Base-by-base conservation (phyloP, 2,329 filamentous ascomycete genomes). In the Cercospora sesami region DNA sequence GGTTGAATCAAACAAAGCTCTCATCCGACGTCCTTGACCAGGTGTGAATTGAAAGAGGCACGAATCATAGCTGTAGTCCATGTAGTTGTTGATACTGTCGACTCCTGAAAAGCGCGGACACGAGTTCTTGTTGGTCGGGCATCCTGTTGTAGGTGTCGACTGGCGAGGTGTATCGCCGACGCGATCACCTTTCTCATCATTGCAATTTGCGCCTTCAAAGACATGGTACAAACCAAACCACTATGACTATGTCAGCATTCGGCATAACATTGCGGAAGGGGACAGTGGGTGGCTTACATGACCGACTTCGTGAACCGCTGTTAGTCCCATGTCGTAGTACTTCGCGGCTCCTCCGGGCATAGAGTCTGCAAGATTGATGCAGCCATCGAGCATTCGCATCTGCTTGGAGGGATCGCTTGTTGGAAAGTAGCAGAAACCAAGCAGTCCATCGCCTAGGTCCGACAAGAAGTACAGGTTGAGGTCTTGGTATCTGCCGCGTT, bases 381-480 rank as follows among this genome's bases (percentile, higher is more conserved):
- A 86, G 14, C 85, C 84, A 72, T 86, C 84, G 59, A 80, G 79
- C 39, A 78, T 71, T 23, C 75, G 60, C 64, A 72, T 36, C 72
- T 78, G 69, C 74, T 82, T 70, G 72, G 86, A 86, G 16, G 76
- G 62, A 63, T 72, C 31, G 71, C 77, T 69, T 73, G 82, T 65
- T 8, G 71, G 71, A 28, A 64, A 64, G 30, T 64, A 64, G 33
- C 51, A 58, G 51, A 64, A 59, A 12, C 62, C 62, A 12, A 69
- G 65, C 9, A 69, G 23, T 36, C 60, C 59, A n/a, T 51, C 48
- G 9, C 68, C 65, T 1, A 86, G 78, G 64, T 85, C 79, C 18
- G 83, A 84, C 72, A 86, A 82, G 76, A 86, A 86, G 76, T 86
- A 87, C 51, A 87, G 78, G 75, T 87, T 87, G 28, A 87, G 79